phyloP scores from a whole-genome alignment of 2,329 filamentous ascomycete species.

The Epicoccum nigrum region DNA sequence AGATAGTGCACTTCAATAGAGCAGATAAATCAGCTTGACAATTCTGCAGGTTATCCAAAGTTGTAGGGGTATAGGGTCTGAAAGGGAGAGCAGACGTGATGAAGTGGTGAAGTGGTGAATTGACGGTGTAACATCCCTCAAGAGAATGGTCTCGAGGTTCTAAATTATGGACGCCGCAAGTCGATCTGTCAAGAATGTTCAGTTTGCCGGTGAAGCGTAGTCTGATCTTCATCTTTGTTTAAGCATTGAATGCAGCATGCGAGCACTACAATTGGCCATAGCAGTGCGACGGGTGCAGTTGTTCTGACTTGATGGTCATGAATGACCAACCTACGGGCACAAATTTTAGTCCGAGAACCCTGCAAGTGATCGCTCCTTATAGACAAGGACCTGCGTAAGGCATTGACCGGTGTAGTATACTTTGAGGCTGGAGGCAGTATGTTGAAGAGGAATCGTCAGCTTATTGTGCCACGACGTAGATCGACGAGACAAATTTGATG shows the following conservation, averaged over 20 bases:
- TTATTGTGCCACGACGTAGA: conserved; percentile 13
- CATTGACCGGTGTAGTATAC: conserved; percentile 12
- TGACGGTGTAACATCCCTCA: not conserved
- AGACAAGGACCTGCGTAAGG: not conserved
- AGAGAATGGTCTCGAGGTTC: not conserved
- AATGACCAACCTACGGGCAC: conserved; percentile 1
- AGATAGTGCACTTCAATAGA: too few relatives aligned
- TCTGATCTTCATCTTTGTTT: conserved; percentile 1
- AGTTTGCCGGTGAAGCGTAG: conserved; percentile 9
- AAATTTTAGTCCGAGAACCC: conserved; percentile 8
- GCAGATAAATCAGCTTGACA: too few relatives aligned
- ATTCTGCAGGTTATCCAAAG: too few relatives aligned
- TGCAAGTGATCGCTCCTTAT: not conserved
- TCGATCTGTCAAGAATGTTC: not conserved
- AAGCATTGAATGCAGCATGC: not conserved
- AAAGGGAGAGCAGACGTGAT: not conserved
- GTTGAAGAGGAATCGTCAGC: conserved; percentile 12
- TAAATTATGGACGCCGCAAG: not conserved
- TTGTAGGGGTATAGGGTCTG: not conserved
- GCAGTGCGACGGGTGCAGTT: not conserved
- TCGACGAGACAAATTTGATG: conserved; percentile 1
- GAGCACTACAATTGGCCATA: conserved; percentile 2
- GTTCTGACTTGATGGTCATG: not conserved
- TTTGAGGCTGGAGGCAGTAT: conserved; percentile 17
- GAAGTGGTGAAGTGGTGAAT: not conserved